A percentile compares a stretch with the other conserved stretches of the same genome.
Evolutionary conservation across 371 early-diverging fungal species (phyloP).

Genomic region (Mortierella sp.): DNA sequence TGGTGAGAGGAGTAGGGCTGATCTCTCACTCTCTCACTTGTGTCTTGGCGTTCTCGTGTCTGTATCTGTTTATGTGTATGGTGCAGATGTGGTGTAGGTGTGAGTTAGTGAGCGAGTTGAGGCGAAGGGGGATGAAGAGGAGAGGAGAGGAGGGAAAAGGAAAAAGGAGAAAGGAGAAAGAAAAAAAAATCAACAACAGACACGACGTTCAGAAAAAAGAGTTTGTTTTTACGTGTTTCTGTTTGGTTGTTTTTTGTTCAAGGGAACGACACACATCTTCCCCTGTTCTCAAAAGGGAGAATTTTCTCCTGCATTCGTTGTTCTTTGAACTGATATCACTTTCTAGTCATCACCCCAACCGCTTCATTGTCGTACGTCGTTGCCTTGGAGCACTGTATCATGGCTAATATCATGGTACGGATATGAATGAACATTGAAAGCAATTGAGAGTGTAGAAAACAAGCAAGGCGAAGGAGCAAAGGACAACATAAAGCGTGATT

Average conservation of each 20-base stretch:
- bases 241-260: no score
- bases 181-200: neutral
- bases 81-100: neutral
- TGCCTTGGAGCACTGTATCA: no score
- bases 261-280: no score
- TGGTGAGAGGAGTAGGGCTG: neutral
- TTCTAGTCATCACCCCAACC: neutral
- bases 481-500: no score
- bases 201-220: neutral
- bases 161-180: neutral
- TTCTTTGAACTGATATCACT: neutral
- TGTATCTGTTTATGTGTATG: neutral
- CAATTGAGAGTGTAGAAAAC: no score
- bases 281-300: neutral
- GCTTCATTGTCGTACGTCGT: no score
- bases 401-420: no score
- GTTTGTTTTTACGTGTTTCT: no score
- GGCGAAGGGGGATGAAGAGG: neutral
- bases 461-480: no score
- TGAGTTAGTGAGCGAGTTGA: neutral
- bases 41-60: no score
- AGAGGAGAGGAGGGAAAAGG: neutral
- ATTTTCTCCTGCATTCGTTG: neutral
- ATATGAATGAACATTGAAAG: no score
- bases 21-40: no score